Base-by-base conservation (phyloP, 2,329 filamentous ascomycete species). In the Penicillium vulpinum region DNA sequence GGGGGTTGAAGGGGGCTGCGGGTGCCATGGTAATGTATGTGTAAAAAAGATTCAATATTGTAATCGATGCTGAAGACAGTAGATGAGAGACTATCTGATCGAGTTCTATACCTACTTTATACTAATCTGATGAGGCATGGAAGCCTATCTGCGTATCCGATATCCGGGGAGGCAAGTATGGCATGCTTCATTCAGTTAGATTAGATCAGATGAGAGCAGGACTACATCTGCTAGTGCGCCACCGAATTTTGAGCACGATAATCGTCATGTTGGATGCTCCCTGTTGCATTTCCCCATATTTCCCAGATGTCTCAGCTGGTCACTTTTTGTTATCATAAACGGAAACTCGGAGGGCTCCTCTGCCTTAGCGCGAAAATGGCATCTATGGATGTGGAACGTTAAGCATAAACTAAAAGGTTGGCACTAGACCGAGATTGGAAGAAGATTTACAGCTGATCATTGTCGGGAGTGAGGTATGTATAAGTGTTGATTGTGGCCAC, bases 1-100 rank as follows among this genome's bases (percentile, higher is more conserved):
- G 75, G 13, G 77, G 76, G 54, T 70, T 74, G 64, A 80, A 80
- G 4, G 73, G 69, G 18, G 77, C 70, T 53, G 64, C 51, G 10
- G 57, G 61, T 41, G 75, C 65, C 57, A 72, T 71, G 18, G 10
- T 50, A 48, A 10, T 18, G 18, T 21, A 40, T 52, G 5, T 55
- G n/a, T 15, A 40, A 28, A 43, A n/a, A 45, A 24, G 33, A 3
- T 18, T n/a, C 15, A 28, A 24, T 38, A 3, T 21, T 46, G 31
- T 46, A 24, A 11, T 48, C 5, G 35, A 48, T 40, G 16, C 21
- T 26, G 35, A 48, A 33, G 35, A 40, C 18, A 29, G 33, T 28
- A 44, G 21, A 22, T 33, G 26, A 13, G 31, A 24, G 4, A 26
- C 22, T 48, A 48, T 40, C 26, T 18, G 51, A 48, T 40, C 21